Percentiles rank a stretch among this genome's conserved stretches.
These are phyloP conservation scores for Fusarium subtropicale DNA, from an alignment of 2,329 filamentous ascomycete species.

Conservation along the genomic window DNA sequence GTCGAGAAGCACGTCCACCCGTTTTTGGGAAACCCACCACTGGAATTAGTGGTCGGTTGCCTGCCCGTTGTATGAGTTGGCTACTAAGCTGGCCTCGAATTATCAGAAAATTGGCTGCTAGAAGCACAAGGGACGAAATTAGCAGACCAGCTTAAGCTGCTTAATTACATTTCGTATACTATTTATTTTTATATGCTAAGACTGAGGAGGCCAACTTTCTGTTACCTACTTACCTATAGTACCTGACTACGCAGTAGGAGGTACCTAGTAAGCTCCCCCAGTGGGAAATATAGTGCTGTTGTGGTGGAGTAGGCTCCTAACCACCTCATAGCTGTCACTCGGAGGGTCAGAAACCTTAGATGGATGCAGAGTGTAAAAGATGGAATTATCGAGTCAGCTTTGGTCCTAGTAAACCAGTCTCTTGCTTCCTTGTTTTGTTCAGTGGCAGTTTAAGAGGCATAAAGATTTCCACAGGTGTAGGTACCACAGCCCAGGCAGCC, in stretches of 20 bases:
- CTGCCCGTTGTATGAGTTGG: neutral
- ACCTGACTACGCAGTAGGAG: too few species aligned
- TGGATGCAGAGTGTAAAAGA: too few species aligned
- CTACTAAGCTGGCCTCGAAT: neutral
- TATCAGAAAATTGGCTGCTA: too few species aligned
- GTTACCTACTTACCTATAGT: too few species aligned
- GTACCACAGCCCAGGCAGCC: neutral
- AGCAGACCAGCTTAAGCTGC: too few species aligned
- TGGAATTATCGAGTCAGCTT: neutral
- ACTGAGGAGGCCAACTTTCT: neutral
- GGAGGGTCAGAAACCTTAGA: neutral
- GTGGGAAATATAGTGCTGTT: conserved; percentile 6
- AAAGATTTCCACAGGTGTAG: neutral
- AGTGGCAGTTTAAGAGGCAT: neutral
- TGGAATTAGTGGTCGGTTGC: neutral
- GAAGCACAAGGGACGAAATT: too few species aligned
- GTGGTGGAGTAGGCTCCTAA: conserved; percentile 28
- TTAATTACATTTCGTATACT: too few species aligned
- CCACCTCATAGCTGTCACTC: too few species aligned
- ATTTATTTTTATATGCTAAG: too few species aligned
- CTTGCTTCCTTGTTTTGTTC: neutral
- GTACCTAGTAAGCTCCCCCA: neutral
- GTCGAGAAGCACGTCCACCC: conserved; percentile 27
- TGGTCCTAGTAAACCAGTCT: rapidly evolving
- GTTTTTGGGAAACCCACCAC: conserved; percentile 29